These are phyloP conservation scores for Phaffomyces opuntiae DNA, from an alignment of 805 yeast genomes.

Conservation along the genomic window DNA sequence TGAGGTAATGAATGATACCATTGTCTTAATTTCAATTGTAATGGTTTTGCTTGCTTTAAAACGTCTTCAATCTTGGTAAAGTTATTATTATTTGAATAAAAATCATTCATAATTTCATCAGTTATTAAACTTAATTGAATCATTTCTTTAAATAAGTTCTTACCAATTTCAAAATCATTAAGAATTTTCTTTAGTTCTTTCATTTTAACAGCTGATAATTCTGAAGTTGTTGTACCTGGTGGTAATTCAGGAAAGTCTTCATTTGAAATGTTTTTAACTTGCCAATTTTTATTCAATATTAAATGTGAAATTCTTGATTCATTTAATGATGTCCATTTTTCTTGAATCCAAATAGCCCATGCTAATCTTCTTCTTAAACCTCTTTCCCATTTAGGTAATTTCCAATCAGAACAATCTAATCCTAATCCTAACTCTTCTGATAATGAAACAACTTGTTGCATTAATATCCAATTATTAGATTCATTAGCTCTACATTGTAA, in stretches of 20 bases:
- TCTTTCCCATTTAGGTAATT: constrained; percentile 91
- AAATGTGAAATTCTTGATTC: constrained; percentile 84
- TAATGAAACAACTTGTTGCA: constrained; percentile 79
- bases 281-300: constrained; percentile 69
- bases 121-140: constrained; percentile 61
- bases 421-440: constrained; percentile 91
- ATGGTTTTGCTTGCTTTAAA: constrained; percentile 70
- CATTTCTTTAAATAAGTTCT: constrained; percentile 57
- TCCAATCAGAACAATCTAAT: constrained; percentile 86
- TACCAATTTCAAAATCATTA: constrained; percentile 64
- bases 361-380: constrained; percentile 82
- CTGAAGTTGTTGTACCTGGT: constrained; percentile 9
- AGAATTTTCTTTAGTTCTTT: constrained; percentile 18
- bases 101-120: constrained; percentile 62
- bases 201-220: constrained; percentile 4
- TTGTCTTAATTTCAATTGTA: constrained; percentile 60
- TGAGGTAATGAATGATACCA: constrained; percentile 74
- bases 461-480: constrained; percentile 77
- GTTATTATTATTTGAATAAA: constrained; percentile 39
- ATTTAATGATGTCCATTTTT: constrained; percentile 80
- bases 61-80: constrained; percentile 60
- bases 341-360: constrained; percentile 93
- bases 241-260: constrained; percentile 76
- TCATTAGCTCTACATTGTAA: constrained; percentile 51
- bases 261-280: constrained; percentile 57